Base-by-base conservation (phyloP, 2,329 filamentous ascomycete species). In the Talaromyces sp. region DNA sequence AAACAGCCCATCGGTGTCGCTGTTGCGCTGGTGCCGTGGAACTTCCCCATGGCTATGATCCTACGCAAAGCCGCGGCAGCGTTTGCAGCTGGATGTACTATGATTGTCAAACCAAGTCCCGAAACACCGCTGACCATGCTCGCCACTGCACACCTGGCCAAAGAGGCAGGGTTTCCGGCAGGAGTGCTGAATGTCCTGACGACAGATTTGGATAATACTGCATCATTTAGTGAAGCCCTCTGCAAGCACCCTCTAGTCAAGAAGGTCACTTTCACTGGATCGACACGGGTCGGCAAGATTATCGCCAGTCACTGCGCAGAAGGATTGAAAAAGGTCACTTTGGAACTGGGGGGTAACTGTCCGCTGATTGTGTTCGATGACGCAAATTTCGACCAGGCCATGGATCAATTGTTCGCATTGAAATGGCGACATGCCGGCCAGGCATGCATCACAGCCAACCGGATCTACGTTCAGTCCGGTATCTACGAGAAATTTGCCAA, bases 1-100 rank as follows among this genome's bases (percentile, higher is more conserved):
- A 92, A 91, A 77, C 89, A 96, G 75, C 91, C 92, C 0, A 85
- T 96, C 17, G 92, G 91, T 58, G 91, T 96, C 15, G 91, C 88
- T 70, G 91, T 88, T 2, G 79, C 95, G 57, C 91, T 96, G 65
- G 92, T 91, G 10, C 92, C 92, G 74, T 95, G 91, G 92, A 96
- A 96, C 77, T 96, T 96, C 70, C 89, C 89, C 13, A 85, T 88
- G 2, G 88, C 88, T 56, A 91, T 91, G 88, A 85, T 91, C 65
- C 67, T 72, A 33, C 65, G 73, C 10, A 75, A 75, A 55, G 69
- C 70, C 11, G 72, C 66, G 13, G 69, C 72, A 25, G 74, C 75
- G 2, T 67, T 78, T 17, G 75, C 75, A 4, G 74, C 75, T 4
- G 75, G 75, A 7, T 77, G 74, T 60, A 74, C 74, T 0, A 71